These are phyloP conservation scores for Fraxinus ornus DNA, from an alignment of 305 asterid genomes.

Conservation along the genomic window DNA sequence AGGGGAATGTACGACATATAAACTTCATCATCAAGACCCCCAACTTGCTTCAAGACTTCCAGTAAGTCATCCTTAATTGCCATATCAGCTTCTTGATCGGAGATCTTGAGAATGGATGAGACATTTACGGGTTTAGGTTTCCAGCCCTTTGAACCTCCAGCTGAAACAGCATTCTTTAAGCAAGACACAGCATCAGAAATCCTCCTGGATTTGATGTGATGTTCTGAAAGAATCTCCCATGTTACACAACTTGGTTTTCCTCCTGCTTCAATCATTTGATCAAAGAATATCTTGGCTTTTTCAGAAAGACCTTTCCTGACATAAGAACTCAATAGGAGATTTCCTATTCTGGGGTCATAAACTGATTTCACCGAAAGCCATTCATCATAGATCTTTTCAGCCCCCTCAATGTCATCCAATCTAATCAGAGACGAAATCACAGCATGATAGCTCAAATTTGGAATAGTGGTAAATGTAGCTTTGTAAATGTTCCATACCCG, in stretches of 20 bases:
- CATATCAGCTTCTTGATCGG: constrained; percentile 50
- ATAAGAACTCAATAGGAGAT: constrained; percentile 61
- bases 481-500: constrained; percentile 75
- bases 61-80: constrained; percentile 48
- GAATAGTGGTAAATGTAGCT: constrained; percentile 45
- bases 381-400: constrained; percentile 68
- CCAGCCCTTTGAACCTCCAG: constrained; percentile 67
- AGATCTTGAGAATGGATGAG: constrained; percentile 47
- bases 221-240: constrained; percentile 82
- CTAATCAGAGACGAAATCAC: constrained; percentile 64
- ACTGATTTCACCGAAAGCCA: constrained; percentile 63
- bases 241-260: constrained; percentile 73
- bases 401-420: constrained; percentile 66
- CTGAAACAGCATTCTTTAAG: constrained; percentile 56
- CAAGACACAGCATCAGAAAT: constrained; percentile 72
- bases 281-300: constrained; percentile 54
- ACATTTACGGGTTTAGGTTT: constrained; percentile 62
- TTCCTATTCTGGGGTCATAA: constrained; percentile 74
- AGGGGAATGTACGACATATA: constrained; percentile 48
- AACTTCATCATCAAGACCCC: constrained; percentile 50
- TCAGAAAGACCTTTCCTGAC: constrained; percentile 59
- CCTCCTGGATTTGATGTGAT: constrained; percentile 52
- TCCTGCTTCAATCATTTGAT: constrained; percentile 64
- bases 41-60: constrained; percentile 51
- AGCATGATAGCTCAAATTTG: constrained; percentile 72